Base-by-base conservation (phyloP, 345 rosid species). In the Acer yangbiense region DNA sequence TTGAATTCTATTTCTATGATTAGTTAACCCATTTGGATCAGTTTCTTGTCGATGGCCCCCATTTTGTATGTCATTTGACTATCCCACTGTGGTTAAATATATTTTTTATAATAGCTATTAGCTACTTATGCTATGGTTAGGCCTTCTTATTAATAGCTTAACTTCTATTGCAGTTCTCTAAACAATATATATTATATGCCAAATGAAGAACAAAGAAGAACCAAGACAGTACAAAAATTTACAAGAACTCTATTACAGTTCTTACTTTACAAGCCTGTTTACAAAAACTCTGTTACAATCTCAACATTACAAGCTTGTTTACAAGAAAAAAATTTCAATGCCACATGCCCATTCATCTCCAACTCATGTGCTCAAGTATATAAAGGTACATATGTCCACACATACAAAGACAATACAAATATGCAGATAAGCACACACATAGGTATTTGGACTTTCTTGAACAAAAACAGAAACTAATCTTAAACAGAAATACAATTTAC, bases 251-350 rank as follows among this genome's bases (percentile, higher is more conserved):
- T 52, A 35, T n/a, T 58, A 17, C 12, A 6, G 7, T 72, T 58
- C 35, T 72, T 48, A 46, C 73, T 69, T 69, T 46, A 69, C 21
- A 69, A 69, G 57, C 39, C 35, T 69, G 14, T 29, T 27, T 11
- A 58, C 46, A 39, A 3, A 48, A 39, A 58, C 17, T 17, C 43
- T 52, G n/a, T n/a, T 72, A 11, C 7, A 20, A 57, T 58, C 35
- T 72, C 25, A 29, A 46, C 73, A 48, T 21, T 21, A 69, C 21
- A 69, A 69, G 35, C 39, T 18, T 69, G 10, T 69, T 50, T 20
- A 52, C 32, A 17, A 48, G 44, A 14, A 69, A 3, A 23, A 46
- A 21, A 12, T 9, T 48, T 69, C 72, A 69, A 23, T 46, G 32
- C 39, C 58, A 69, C 35, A 23, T 13, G 18, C 3, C 12, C 58